Conservation (phyloP, 1,284 basidiomycete genomes). For the Puccinia triticina region DNA sequence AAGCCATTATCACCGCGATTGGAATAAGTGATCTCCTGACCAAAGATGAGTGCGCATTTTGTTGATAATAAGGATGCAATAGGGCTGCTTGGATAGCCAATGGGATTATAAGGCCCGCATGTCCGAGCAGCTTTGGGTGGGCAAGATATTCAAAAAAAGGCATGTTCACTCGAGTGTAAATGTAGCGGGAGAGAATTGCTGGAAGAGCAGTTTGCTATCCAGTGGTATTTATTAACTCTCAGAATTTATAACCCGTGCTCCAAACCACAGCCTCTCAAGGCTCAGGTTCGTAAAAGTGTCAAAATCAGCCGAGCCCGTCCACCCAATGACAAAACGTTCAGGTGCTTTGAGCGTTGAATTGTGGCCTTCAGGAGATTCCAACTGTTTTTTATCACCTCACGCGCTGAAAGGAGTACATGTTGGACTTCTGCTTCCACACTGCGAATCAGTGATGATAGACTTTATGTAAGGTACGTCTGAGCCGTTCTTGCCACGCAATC, state of each 20-base stretch:
- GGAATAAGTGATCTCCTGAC: constrained; percentile 38
- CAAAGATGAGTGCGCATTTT: constrained; percentile 23
- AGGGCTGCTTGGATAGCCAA: constrained; percentile 47
- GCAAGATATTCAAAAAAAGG: neutral
- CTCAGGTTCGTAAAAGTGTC: neutral
- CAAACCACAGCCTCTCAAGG: neutral
- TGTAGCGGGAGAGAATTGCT: neutral
- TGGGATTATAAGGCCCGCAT: constrained; percentile 40
- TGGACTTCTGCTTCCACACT: neutral
- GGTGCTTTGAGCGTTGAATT: constrained; percentile 24
- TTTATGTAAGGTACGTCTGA: constrained; percentile 12
- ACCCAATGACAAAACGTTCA: neutral
- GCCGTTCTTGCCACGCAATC: neutral
- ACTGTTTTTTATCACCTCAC: neutral
- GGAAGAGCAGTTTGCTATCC: neutral
- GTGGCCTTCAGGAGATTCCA: constrained; percentile 24
- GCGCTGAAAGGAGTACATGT: neutral
- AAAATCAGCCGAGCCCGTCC: neutral
- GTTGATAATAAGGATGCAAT: constrained; percentile 47
- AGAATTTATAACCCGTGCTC: neutral
- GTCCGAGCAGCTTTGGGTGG: constrained; percentile 43
- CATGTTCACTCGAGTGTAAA: neutral
- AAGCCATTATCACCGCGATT: constrained; percentile 32
- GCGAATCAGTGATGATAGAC: neutral
- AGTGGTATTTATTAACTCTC: constrained; percentile 14